Percentiles rank a stretch among this genome's conserved stretches.
Evolutionary conservation across 805 yeast species (phyloP).

Genomic region (Candida pseudoglaebosa): DNA sequence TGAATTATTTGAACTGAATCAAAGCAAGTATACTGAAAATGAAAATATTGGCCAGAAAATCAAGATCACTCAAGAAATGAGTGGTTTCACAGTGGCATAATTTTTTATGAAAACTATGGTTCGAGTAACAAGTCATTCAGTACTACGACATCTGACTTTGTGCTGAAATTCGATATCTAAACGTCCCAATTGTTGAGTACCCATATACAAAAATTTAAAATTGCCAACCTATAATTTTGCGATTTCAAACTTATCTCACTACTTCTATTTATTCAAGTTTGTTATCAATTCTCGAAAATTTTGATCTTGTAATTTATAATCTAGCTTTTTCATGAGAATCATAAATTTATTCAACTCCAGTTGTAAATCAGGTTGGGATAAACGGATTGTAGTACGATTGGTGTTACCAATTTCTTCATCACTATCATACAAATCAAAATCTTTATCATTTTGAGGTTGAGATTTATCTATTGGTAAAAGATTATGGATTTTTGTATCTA

Average conservation of each 20-base stretch:
- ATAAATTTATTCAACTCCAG: constrained; percentile 8
- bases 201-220: too few relatives aligned
- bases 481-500: constrained; percentile 8
- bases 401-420: constrained; percentile 1
- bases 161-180: too few relatives aligned
- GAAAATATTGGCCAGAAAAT: too few relatives aligned
- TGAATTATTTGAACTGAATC: too few relatives aligned
- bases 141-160: too few relatives aligned
- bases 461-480: neutral
- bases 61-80: too few relatives aligned
- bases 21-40: too few relatives aligned
- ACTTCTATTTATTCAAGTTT: neutral
- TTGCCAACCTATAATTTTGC: constrained; percentile 2
- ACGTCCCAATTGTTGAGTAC: too few relatives aligned
- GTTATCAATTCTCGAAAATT: constrained; percentile 2
- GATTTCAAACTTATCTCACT: neutral
- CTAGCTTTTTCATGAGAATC: constrained; percentile 11
- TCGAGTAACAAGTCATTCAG: too few relatives aligned
- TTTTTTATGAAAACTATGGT: too few relatives aligned
- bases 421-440: constrained; percentile 1
- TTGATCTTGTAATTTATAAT: constrained; percentile 8
- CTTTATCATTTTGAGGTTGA: neutral
- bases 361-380: neutral
- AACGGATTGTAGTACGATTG: neutral
- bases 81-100: too few relatives aligned